Percentiles rank a stretch among this genome's conserved stretches.
phyloP scores from a whole-genome alignment of 768 basidiomycete genomes.

The Phylloporus scabripes region DNA sequence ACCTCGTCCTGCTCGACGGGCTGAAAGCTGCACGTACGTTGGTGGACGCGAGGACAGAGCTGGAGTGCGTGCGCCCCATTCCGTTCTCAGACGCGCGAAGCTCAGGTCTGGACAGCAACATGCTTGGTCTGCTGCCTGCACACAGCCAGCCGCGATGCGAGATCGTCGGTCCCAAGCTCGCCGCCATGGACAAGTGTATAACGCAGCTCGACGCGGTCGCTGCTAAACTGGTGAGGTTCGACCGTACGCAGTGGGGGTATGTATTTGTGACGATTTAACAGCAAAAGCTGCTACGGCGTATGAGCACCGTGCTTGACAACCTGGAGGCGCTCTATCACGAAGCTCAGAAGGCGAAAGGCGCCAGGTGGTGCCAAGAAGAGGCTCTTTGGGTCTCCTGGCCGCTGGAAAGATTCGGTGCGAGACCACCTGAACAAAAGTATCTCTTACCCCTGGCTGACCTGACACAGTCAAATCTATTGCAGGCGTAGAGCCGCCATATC shows the following conservation, averaged over 20 bases:
- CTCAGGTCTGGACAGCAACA: constrained; percentile 45
- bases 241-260: background rate
- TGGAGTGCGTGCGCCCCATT: constrained; percentile 58
- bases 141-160: constrained; percentile 51
- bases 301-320: constrained; percentile 58
- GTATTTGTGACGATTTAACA: constrained; percentile 23
- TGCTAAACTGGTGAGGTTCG: constrained; percentile 55
- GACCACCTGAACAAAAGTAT: background rate
- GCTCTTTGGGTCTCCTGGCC: constrained; percentile 83
- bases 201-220: constrained; percentile 53
- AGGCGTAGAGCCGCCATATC: constrained; percentile 56
- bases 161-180: constrained; percentile 61
- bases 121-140: constrained; percentile 46
- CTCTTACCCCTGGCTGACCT: constrained; percentile 1
- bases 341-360: constrained; percentile 66
- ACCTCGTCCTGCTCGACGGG: constrained; percentile 74
- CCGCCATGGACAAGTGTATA: constrained; percentile 61
- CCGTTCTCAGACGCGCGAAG: background rate
- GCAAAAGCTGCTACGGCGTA: constrained; percentile 67
- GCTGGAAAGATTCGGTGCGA: constrained; percentile 68
- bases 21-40: constrained; percentile 66
- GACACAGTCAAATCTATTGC: constrained; percentile 49
- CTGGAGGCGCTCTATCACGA: constrained; percentile 62
- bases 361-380: constrained; percentile 63
- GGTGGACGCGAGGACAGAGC: constrained; percentile 74